These are phyloP conservation scores for Leucocoprinus leucothites DNA, from an alignment of 768 basidiomycete species.

Conservation along the genomic window DNA sequence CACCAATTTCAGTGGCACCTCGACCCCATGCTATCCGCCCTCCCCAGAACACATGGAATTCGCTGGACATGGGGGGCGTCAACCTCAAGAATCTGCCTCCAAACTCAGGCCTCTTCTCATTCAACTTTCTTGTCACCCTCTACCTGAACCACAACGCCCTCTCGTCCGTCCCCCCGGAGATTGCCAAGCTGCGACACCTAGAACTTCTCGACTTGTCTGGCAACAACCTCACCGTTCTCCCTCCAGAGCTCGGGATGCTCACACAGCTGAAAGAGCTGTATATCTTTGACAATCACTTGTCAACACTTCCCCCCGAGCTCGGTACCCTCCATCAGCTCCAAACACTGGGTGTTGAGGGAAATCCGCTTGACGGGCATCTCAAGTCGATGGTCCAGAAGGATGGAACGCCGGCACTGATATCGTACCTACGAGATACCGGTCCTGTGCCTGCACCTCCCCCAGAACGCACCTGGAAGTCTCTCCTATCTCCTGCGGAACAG, in stretches of 20 bases:
- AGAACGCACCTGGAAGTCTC: slow-evolving; percentile 70
- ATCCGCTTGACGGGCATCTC: slow-evolving; percentile 77
- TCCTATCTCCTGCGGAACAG: slow-evolving; percentile 55
- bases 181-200: slow-evolving; percentile 80
- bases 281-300: slow-evolving; percentile 93
- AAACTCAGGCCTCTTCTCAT: slow-evolving; percentile 71
- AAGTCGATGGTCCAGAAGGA: slow-evolving; percentile 89
- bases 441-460: slow-evolving; percentile 80
- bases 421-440: slow-evolving; percentile 91
- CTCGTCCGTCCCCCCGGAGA: slow-evolving; percentile 72
- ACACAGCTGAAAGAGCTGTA: slow-evolving; percentile 88
- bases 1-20: slow-evolving; percentile 66
- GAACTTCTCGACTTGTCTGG: slow-evolving; percentile 90
- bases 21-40: slow-evolving; percentile 62
- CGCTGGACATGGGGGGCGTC: slow-evolving; percentile 95
- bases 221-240: slow-evolving; percentile 75
- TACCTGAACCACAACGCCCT: slow-evolving; percentile 97
- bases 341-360: slow-evolving; percentile 95
- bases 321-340: slow-evolving; percentile 91
- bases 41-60: slow-evolving; percentile 80
- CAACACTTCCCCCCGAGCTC: slow-evolving; percentile 80
- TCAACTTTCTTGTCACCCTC: slow-evolving; percentile 90
- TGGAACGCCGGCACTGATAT: slow-evolving; percentile 86
- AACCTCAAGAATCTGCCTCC: slow-evolving; percentile 87
- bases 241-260: slow-evolving; percentile 88